Evolutionary conservation across 108 stramenopile genomes (phyloP).

Genomic region (Mayamaea pseudoterrestris): DNA sequence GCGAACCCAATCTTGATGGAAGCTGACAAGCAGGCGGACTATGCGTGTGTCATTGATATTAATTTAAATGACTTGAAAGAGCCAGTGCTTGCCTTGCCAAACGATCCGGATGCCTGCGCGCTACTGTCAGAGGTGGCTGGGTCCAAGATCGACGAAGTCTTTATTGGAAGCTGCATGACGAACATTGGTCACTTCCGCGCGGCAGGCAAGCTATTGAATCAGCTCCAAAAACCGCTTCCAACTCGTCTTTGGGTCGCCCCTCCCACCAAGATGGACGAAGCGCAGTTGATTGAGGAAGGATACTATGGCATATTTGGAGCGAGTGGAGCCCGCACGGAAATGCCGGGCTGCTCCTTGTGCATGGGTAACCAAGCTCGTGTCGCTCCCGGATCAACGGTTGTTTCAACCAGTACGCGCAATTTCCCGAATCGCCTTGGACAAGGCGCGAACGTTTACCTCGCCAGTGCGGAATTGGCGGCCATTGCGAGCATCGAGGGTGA

Average conservation of each 20-base stretch:
- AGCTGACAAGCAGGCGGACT: conserved; percentile 83
- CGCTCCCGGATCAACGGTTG: conserved; percentile 80
- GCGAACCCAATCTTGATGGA: conserved; percentile 79
- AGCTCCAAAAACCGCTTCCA: conserved; percentile 53
- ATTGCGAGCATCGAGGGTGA: conserved; percentile 77
- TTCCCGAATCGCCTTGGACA: conserved; percentile 96
- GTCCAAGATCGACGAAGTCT: conserved; percentile 89
- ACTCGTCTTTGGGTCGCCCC: conserved; percentile 91
- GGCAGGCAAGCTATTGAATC: conserved; percentile 83
- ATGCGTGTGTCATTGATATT: conserved; percentile 87
- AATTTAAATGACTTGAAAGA: conserved; percentile 88
- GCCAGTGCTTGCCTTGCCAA: conserved; percentile 87
- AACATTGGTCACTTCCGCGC: conserved; percentile 97
- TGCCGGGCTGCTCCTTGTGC: conserved; percentile 94
- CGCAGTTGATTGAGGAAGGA: conserved; percentile 89
- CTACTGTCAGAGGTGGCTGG: conserved; percentile 78
- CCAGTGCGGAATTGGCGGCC: conserved; percentile 87
- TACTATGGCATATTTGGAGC: conserved; percentile 92
- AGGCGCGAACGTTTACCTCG: conserved; percentile 90
- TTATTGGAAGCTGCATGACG: conserved; percentile 95
- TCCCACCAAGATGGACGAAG: conserved; percentile 95
- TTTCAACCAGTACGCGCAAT: conserved; percentile 91
- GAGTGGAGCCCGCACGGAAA: conserved; percentile 89
- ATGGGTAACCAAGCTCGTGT: conserved; percentile 98
- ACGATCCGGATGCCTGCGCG: conserved; percentile 91